Base-by-base conservation (phyloP, 2,329 filamentous ascomycete genomes). In the Gyromitra esculenta region DNA sequence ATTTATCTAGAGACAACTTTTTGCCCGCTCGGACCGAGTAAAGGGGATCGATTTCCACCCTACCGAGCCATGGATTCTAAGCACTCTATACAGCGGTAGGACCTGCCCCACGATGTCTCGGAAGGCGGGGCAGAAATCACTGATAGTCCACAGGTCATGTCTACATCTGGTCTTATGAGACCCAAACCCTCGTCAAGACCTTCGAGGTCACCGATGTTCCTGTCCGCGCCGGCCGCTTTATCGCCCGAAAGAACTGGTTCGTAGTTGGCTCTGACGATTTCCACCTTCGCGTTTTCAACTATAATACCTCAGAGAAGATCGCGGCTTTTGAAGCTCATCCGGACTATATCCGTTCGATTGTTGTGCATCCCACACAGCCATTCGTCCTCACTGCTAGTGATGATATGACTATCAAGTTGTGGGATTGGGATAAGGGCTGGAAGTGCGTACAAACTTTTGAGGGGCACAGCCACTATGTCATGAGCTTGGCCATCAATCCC, bases 371-470 rank as follows among this genome's bases (percentile, higher is more conserved):
- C 5, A 94, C 94, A 57, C 94, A 97, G 83, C 94, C 96, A 0
- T 98, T 97, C 82, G 93, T 98, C 68, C 87, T 99, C 76, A 99
- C 96, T 70, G 96, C 96, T 79, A 96, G 92, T 79, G 94, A 97
- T 91, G 94, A 97, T 83, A 97, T 97, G 94, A 97, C 94, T 73
- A 97, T 97, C 83, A 97, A 96, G 87, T 88, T 97, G 65, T 99
- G 96, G 94, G 94, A 99, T 84, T 99, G 96, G 96, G 96, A 99
- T 81, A 96, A 96, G 84, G 90, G 90, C 81, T 99, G 96, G 96
- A 97, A 97, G 84, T 98, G 95, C 83, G 93, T 98, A 41, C 94
- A 97, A 84, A 90, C 97, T 57, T 99, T 97, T 82, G 95, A 98
- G 84, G 96, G 96, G 39, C 96, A 99, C 83, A 92, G 91, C 81